Evolutionary conservation across 495 filamentous ascomycete genomes (phyloP).

Genomic region (Hypoxylon crocopeplum): DNA sequence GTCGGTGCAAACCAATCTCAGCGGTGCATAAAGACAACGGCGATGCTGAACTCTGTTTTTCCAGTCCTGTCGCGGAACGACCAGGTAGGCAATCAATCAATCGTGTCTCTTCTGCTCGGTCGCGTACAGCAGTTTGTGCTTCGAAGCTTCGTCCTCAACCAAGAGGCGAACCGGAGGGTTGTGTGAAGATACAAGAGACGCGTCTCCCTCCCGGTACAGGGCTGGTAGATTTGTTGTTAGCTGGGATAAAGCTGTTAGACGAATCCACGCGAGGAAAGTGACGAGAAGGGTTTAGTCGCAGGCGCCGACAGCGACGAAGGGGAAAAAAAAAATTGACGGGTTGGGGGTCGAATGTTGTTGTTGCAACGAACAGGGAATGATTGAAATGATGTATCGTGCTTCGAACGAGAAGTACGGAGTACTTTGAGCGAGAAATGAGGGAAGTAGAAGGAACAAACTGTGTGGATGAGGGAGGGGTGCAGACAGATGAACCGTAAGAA

Average conservation of each 20-base stretch:
- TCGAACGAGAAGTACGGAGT: conserved; percentile 28
- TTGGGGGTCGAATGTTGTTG: conserved; percentile 29
- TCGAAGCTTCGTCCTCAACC: conserved; percentile 2
- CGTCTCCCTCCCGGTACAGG: conserved; percentile 8
- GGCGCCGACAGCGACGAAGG: conserved; percentile 22
- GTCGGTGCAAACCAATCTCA: too few relatives aligned
- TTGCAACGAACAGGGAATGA: conserved; percentile 30
- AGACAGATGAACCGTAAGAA: conserved; percentile 22
- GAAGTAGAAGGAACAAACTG: conserved; percentile 38
- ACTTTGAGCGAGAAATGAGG: conserved; percentile 25
- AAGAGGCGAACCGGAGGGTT: background rate
- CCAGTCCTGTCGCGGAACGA: conserved; percentile 10
- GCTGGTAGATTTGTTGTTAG: conserved; percentile 5
- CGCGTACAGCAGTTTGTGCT: conserved; percentile 31
- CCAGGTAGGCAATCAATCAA: conserved; percentile 15
- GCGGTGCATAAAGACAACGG: conserved; percentile 25
- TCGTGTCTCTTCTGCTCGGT: conserved; percentile 13
- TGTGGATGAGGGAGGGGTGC: conserved; percentile 32
- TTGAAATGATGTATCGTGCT: conserved; percentile 22
- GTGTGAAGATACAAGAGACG: conserved; percentile 19
- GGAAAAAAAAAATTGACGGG: conserved; percentile 15
- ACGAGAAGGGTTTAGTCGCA: conserved; percentile 37
- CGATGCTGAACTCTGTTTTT: conserved; percentile 31
- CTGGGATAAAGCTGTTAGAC: conserved; percentile 24
- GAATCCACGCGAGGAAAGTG: conserved; percentile 8